A percentile compares a stretch with the other conserved stretches of the same genome.
Conservation (phyloP, 345 rosid species). For the Viola odorata region DNA sequence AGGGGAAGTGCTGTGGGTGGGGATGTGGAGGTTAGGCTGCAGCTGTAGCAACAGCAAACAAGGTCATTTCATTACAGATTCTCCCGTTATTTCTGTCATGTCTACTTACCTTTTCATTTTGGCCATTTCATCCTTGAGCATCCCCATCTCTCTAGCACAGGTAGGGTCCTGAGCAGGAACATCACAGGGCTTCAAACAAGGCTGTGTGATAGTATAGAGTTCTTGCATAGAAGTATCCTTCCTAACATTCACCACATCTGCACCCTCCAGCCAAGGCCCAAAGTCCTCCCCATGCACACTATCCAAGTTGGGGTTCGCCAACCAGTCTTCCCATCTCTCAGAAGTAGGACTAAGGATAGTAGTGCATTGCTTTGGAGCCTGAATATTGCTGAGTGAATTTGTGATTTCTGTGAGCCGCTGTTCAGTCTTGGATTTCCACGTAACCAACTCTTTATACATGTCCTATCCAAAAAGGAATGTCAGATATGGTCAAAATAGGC, state of each 20-base stretch:
- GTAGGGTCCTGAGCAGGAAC: constrained; percentile 32
- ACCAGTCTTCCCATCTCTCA: constrained; percentile 81
- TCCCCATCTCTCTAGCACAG: constrained; percentile 42
- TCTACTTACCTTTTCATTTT: constrained; percentile 48
- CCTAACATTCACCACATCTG: constrained; percentile 37
- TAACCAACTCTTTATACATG: constrained; percentile 46
- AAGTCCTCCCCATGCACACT: constrained; percentile 53
- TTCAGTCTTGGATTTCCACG: constrained; percentile 67
- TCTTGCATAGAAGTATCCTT: constrained; percentile 35
- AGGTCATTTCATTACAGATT: no score
- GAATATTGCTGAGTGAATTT: constrained; percentile 43
- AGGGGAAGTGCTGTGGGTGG: not conserved
- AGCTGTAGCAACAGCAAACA: no score
- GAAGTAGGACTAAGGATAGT: constrained; percentile 44
- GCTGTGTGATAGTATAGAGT: constrained; percentile 24
- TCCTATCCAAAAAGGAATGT: constrained; percentile 26
- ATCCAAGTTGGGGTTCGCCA: constrained; percentile 57
- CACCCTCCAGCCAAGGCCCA: constrained; percentile 47
- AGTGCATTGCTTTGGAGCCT: constrained; percentile 45
- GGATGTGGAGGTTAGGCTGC: not conserved
- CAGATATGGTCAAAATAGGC: not conserved
- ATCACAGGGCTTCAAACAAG: constrained; percentile 41
- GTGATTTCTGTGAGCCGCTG: constrained; percentile 61
- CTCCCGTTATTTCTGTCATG: not conserved
- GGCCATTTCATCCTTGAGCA: constrained; percentile 48